A percentile compares a stretch with the other conserved stretches of the same genome.
phyloP scores from a whole-genome alignment of 108 stramenopile species.

The Skeletonema menzelii region DNA sequence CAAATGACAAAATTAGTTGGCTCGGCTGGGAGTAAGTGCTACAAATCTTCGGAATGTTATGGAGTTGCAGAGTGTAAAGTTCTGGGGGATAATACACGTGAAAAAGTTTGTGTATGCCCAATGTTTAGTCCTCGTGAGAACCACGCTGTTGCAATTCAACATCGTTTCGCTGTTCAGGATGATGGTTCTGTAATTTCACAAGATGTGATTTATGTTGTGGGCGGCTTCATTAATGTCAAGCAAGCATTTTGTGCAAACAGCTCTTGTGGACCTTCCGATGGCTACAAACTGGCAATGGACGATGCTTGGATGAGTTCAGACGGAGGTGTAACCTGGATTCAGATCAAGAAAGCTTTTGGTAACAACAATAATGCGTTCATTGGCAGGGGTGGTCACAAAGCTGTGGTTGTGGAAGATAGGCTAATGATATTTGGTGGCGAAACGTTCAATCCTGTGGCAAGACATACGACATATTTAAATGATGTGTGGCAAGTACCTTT shows the following conservation, averaged over 20 bases:
- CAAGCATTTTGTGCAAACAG: conserved; percentile 55
- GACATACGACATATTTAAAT: conserved; percentile 49
- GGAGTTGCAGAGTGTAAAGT: conserved; percentile 58
- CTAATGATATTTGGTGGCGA: conserved; percentile 58
- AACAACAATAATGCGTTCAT: conserved; percentile 19
- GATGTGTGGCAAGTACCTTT: conserved; percentile 70
- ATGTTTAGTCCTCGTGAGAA: conserved; percentile 78
- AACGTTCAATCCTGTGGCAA: conserved; percentile 26
- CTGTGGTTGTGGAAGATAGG: conserved; percentile 33
- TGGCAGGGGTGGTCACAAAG: conserved; percentile 48
- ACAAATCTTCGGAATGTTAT: conserved; percentile 45
- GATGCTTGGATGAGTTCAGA: conserved; percentile 76
- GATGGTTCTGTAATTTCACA: conserved; percentile 33
- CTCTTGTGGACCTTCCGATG: conserved; percentile 67
- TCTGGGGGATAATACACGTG: conserved; percentile 21
- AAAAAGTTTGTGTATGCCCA: conserved; percentile 71
- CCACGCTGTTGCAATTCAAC: conserved; percentile 58
- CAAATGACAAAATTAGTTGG: conserved; percentile 25
- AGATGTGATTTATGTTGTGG: conserved; percentile 69
- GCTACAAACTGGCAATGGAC: conserved; percentile 61
- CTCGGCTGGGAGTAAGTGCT: conserved; percentile 40
- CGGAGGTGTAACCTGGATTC: conserved; percentile 59
- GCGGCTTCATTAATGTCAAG: conserved; percentile 61
- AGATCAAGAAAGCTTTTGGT: conserved; percentile 50
- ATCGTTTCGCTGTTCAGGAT: conserved; percentile 34